Conservation (phyloP, 441 rosid species). For the Erysimum cheiri region DNA sequence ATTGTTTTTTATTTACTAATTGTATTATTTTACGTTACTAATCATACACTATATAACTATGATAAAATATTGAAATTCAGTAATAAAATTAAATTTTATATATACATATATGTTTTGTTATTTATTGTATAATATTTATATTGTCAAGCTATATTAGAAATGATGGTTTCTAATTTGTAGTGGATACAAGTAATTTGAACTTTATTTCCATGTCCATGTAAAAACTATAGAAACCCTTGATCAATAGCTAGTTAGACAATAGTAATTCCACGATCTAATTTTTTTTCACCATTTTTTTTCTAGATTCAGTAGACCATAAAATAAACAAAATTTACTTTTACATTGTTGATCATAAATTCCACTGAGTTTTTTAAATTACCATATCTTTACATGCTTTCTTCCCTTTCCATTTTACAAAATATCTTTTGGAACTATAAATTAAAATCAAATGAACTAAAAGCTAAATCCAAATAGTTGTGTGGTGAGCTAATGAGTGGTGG, state of each 20-base stretch:
- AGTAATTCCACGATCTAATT: background rate
- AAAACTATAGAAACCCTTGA: background rate
- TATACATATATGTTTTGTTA: too few species aligned
- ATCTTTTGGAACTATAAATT: conserved; percentile 3
- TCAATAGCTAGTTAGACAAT: background rate
- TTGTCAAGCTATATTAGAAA: background rate
- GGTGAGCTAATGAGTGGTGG: conserved; percentile 41
- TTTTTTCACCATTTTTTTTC: background rate
- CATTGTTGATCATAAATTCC: background rate
- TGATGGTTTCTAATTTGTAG: background rate
- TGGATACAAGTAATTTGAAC: background rate
- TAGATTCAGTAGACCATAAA: background rate
- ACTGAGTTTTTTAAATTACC: background rate
- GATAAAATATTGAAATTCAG: too few species aligned
- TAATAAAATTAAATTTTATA: too few species aligned
- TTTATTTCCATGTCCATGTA: background rate
- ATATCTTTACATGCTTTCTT: background rate
- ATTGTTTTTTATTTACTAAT: too few species aligned
- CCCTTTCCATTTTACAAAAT: conserved; percentile 1
- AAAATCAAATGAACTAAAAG: conserved; percentile 24
- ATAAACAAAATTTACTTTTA: background rate
- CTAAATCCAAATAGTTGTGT: conserved; percentile 23
- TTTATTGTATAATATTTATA: too few species aligned
- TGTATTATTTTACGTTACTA: too few species aligned
- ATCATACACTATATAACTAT: too few species aligned